A percentile compares a stretch with the other conserved stretches of the same genome.
Conservation (phyloP, 2,329 filamentous ascomycete genomes). For the Fusarium agapanthi region DNA sequence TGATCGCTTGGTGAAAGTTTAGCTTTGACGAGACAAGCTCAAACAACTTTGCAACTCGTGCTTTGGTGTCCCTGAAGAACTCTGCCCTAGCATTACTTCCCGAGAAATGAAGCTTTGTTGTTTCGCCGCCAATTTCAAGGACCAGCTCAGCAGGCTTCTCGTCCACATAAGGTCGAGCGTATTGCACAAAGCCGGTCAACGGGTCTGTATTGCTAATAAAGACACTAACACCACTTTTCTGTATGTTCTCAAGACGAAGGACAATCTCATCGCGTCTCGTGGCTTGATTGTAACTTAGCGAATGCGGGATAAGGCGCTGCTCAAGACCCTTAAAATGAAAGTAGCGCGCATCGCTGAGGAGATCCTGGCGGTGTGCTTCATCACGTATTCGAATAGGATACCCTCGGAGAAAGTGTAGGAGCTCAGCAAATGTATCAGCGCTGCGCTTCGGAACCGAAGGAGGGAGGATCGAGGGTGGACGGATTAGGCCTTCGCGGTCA, state of each 20-base stretch:
- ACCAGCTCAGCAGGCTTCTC: constrained; percentile 77
- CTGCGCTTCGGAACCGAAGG: constrained; percentile 83
- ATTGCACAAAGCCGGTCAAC: constrained; percentile 70
- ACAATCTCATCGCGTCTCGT: constrained; percentile 77
- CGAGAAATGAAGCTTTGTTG: constrained; percentile 64
- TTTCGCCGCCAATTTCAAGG: constrained; percentile 78
- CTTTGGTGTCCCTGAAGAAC: constrained; percentile 77
- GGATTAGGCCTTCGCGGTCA: constrained; percentile 78
- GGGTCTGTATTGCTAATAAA: constrained; percentile 50
- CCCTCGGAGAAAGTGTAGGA: constrained; percentile 83
- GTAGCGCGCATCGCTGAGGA: constrained; percentile 88
- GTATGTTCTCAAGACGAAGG: constrained; percentile 84
- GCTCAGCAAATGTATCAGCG: constrained; percentile 83
- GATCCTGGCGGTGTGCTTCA: constrained; percentile 77
- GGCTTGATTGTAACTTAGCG: constrained; percentile 77
- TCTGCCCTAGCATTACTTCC: constrained; percentile 62
- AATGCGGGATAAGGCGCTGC: constrained; percentile 82
- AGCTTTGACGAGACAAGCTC: constrained; percentile 85
- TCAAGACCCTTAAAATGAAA: constrained; percentile 93
- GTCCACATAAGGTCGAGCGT: constrained; percentile 88
- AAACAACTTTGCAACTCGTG: constrained; percentile 76
- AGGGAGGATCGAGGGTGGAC: constrained; percentile 86
- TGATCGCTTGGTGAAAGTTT: constrained; percentile 67
- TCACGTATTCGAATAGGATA: constrained; percentile 82
- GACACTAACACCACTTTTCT: constrained; percentile 83